Evolutionary conservation across 148 eudicot genomes (phyloP).

Genomic region (Beta vulgaris): DNA sequence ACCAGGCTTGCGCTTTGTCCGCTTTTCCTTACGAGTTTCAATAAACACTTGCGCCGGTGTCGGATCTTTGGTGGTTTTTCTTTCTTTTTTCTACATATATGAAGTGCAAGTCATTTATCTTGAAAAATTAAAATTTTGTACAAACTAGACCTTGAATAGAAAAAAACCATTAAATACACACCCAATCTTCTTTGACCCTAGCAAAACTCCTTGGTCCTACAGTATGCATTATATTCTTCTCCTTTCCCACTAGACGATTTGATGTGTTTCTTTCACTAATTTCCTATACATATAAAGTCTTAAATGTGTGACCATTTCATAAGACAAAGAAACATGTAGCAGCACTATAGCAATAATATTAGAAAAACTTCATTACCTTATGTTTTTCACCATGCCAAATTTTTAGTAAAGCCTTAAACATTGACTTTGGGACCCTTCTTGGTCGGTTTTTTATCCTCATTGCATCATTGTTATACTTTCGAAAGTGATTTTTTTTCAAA

Average conservation of each 20-base stretch:
- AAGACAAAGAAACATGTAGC: neutral
- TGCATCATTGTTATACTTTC: neutral
- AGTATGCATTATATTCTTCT: conserved; percentile 10
- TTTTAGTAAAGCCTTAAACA: conserved; percentile 7
- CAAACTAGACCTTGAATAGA: too few species aligned
- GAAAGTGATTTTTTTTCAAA: neutral
- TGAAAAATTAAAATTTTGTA: too few species aligned
- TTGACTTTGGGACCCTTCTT: neutral
- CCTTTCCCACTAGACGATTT: neutral
- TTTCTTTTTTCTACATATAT: neutral
- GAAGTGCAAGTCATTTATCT: neutral
- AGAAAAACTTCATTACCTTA: too few species aligned
- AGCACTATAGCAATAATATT: too few species aligned
- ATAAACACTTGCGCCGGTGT: neutral
- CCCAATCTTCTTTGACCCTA: conserved; percentile 7
- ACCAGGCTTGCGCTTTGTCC: neutral
- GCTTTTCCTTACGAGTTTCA: conserved; percentile 10
- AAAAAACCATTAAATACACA: neutral
- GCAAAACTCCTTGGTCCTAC: conserved; percentile 15
- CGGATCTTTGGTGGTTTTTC: neutral
- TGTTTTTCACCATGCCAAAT: neutral
- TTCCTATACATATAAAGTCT: neutral
- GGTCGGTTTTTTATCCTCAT: neutral
- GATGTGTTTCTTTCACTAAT: neutral
- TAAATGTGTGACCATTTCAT: too few species aligned